Percentiles rank a stretch among this genome's conserved stretches.
Evolutionary conservation across 139 green algal species (phyloP).

Genomic region (Monoraphidium neglectum): DNA sequence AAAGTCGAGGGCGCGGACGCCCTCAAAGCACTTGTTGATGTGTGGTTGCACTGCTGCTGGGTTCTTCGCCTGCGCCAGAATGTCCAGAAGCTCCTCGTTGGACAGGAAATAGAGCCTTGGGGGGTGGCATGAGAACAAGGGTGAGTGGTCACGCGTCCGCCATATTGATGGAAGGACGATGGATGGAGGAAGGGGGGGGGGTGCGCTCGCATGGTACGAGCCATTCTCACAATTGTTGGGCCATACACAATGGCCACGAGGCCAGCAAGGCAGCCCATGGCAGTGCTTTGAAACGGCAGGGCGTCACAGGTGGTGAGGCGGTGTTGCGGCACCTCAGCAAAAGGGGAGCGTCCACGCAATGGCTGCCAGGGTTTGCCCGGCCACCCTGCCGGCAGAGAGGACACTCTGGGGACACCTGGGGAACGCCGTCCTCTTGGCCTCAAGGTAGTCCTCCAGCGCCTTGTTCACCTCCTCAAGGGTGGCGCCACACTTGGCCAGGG

Average conservation of each 20-base stretch:
- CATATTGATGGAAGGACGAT: no score
- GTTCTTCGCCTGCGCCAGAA: conserved; percentile 79
- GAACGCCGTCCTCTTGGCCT: conserved; percentile 90
- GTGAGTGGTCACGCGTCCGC: no score
- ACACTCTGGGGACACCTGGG: conserved; percentile 33
- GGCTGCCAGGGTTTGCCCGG: no score
- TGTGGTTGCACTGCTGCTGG: conserved; percentile 83
- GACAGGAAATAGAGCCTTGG: conserved; percentile 77
- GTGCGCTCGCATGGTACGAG: no score
- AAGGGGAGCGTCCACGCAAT: no score
- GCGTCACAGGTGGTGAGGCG: no score
- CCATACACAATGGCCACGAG: no score
- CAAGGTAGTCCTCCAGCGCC: conserved; percentile 88
- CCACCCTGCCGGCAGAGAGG: no score
- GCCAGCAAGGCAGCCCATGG: no score
- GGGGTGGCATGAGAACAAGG: conserved; percentile 31
- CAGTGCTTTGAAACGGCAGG: no score
- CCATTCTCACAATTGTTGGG: no score
- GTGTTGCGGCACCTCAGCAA: no score
- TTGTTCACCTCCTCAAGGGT: conserved; percentile 86
- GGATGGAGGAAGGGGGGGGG: neutral
- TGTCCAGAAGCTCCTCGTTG: conserved; percentile 90
- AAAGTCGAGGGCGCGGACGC: conserved; percentile 80
- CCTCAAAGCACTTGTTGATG: conserved; percentile 90
- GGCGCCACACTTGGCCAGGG: conserved; percentile 72